Evolutionary conservation across 306 rosid genomes (phyloP), one percentile per base, ranked within the genome.

Genomic region (Mimosa pudica): DNA sequence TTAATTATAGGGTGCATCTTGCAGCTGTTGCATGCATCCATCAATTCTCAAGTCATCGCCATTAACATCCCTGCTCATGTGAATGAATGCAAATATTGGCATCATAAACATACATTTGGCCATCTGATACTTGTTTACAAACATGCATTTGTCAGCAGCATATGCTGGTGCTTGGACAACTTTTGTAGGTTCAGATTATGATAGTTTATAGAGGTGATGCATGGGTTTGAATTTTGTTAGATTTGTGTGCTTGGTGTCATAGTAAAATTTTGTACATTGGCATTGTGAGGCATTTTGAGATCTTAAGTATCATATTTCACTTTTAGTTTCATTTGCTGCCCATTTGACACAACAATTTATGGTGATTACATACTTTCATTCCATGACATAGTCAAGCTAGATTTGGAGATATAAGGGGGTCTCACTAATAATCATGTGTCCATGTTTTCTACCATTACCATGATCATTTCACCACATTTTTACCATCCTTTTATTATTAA

Each of bases 21-120:
- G 99, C 96, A 83, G 99, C 97, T 77, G 88, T 91, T 88, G 87
- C 92, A 91, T 95, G 97, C 98, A 91, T 95, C 98, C 96, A 95
- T 95, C 89, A 94, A 91, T 88, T 79, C 81, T 91, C 94, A 91
- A 92, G 92, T 90, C 93, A 91, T 92, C 94, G 88, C 84, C 98
- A 91, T 91, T 86, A 82, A 86, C 93, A 94, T 94, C 92, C 83
- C 83, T 88, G 86, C 86, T 89, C 91, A 85, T 91, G 91, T 87
- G 85, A 87, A 88, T 89, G 92, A 91, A 85, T 86, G 89, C 97
- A 88, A 91, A 67, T 67, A 80, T 81, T 91, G 97, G 92, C 97
- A 89, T 92, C 92, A 87, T 87, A 83, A 86, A 86, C 98, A 95
- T 91, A 82, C 92, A 91, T 90, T 87, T 87, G 93, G 90, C 82